phyloP scores from a whole-genome alignment of 768 basidiomycete genomes.

The Lentinula guzmanii region DNA sequence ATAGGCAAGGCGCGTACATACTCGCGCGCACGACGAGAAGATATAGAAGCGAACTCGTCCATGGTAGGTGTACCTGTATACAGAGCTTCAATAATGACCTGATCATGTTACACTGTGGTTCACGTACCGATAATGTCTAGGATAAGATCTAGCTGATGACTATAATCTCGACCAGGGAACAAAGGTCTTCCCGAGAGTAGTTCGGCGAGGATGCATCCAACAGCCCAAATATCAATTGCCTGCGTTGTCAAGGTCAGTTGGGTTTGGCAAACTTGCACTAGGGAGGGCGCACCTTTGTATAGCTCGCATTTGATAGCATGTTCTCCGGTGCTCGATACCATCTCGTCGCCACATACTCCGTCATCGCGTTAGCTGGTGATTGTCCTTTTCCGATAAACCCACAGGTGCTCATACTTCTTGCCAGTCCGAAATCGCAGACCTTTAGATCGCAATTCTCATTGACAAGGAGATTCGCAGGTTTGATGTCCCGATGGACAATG shows the following conservation, averaged over 20 bases:
- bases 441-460: slow-evolving; percentile 97
- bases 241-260: slow-evolving; percentile 15
- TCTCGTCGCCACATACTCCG: slow-evolving; percentile 95
- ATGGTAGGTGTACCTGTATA: slow-evolving; percentile 68
- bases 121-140: slow-evolving; percentile 82
- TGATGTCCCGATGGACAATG: slow-evolving; percentile 94
- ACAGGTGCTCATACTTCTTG: slow-evolving; percentile 79
- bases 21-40: slow-evolving; percentile 87
- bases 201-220: slow-evolving; percentile 88
- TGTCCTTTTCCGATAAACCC: slow-evolving; percentile 79
- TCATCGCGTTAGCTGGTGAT: slow-evolving; percentile 75
- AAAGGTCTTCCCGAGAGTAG: slow-evolving; percentile 95
- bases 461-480: slow-evolving; percentile 85
- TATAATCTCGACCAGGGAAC: slow-evolving; percentile 97
- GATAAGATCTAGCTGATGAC: slow-evolving; percentile 93
- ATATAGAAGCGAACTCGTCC: slow-evolving; percentile 97
- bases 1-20: slow-evolving; percentile 95
- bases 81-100: background rate
- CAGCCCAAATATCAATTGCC: slow-evolving; percentile 87
- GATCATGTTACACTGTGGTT: too few species aligned
- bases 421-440: slow-evolving; percentile 93
- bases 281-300: slow-evolving; percentile 65
- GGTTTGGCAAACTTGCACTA: slow-evolving; percentile 7
- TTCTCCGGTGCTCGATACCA: slow-evolving; percentile 99
- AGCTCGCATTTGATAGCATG: slow-evolving; percentile 98